A percentile compares a stretch with the other conserved stretches of the same genome.
Conservation (phyloP, 208 protist genomes). For the Trypanosoma cruzi region DNA sequence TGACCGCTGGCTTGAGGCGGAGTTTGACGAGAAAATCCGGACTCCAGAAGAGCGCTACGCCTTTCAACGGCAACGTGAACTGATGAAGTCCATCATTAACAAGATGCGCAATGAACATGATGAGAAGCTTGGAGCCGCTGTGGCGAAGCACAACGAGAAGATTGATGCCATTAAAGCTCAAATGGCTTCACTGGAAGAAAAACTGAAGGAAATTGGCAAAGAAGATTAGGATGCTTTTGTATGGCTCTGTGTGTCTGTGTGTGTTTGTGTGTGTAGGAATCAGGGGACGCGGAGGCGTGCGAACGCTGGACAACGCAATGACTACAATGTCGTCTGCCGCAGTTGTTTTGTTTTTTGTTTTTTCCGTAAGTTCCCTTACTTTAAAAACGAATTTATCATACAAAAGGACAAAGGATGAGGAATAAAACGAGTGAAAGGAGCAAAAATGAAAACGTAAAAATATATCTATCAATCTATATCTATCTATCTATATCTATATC, state of each 20-base stretch:
- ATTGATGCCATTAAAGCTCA: constrained; percentile 54
- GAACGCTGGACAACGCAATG: not conserved
- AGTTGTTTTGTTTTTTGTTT: constrained; percentile 10
- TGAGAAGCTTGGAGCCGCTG: constrained; percentile 43
- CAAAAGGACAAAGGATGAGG: not conserved
- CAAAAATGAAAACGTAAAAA: not conserved
- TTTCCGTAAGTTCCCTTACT: constrained; percentile 16
- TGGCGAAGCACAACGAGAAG: constrained; percentile 42
- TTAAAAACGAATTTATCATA: not conserved
- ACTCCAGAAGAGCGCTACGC: constrained; percentile 87
- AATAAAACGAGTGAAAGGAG: too few species aligned
- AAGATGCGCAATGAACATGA: constrained; percentile 51
- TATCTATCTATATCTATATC: constrained; percentile 7
- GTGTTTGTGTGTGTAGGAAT: not conserved
- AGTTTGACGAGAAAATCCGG: constrained; percentile 82
- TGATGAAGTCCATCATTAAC: constrained; percentile 52
- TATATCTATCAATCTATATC: not conserved
- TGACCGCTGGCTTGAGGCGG: constrained; percentile 86
- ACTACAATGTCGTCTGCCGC: not conserved
- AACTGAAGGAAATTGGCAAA: constrained; percentile 47
- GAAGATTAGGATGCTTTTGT: not conserved
- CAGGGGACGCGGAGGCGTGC: not conserved
- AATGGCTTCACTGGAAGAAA: constrained; percentile 43
- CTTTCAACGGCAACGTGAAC: constrained; percentile 53
- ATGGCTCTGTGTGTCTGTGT: not conserved